Conservation (phyloP, 441 rosid genomes). For the Euphorbia schlechtendalii region DNA sequence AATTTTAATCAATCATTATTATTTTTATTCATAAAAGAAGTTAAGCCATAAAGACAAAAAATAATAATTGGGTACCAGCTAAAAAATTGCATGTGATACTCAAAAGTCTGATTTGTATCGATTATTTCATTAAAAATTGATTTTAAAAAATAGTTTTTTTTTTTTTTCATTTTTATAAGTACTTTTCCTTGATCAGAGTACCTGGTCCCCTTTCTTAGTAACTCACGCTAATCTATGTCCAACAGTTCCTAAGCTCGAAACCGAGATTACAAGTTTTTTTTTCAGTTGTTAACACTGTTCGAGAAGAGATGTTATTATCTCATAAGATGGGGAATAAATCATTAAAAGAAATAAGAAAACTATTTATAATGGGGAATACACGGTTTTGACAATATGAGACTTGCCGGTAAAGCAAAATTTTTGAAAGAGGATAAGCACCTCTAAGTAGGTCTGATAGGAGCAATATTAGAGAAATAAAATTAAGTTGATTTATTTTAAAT, state of each 20-base stretch:
- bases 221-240: too few relatives aligned
- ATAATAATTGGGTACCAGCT: background rate
- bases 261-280: too few relatives aligned
- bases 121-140: too few relatives aligned
- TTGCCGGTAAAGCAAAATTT: conserved; percentile 16
- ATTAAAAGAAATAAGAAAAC: background rate
- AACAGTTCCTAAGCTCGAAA: too few relatives aligned
- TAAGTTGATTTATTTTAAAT: too few relatives aligned
- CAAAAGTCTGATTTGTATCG: background rate
- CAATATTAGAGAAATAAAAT: too few relatives aligned
- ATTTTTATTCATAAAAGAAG: background rate
- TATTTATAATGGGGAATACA: conserved; percentile 17
- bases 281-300: too few relatives aligned
- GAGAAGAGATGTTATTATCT: background rate
- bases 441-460: background rate
- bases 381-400: conserved; percentile 14
- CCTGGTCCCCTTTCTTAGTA: too few relatives aligned
- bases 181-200: background rate
- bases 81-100: background rate
- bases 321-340: background rate
- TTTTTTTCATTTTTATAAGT: background rate
- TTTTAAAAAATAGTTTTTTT: background rate
- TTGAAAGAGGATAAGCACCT: conserved; percentile 14
- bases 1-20: background rate
- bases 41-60: background rate